Base-by-base conservation (phyloP, 371 early-diverging fungal genomes). In the Thermomucor indicae-seudaticae region DNA sequence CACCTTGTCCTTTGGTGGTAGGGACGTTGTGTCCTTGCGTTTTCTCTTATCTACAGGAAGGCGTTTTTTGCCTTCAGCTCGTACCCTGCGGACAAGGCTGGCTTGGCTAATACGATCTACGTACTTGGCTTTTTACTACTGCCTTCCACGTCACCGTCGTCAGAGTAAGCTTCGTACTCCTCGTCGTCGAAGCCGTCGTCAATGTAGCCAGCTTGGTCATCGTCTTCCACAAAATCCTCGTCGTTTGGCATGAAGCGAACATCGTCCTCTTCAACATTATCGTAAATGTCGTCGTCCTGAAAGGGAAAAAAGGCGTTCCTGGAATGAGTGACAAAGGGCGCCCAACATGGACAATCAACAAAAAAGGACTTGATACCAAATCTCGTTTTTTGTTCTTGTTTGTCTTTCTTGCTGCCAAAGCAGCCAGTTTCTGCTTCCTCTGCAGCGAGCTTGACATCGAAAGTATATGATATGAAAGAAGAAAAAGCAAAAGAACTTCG, bases 211-310 rank as follows among this genome's bases (percentile, higher is more conserved):
- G 72, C 73, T n/a, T 87, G 86, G 51, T 96, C 92, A 55, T 90
- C 94, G 56, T 90, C 89, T 24, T 80, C 86, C 4, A 90, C 85
- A 73, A 93, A 93, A 42, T 91, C 85, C 27, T 88, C 84, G 43
- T 85, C 79, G 32, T 83, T 75, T 43, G 76, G 67, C 37, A 71
- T 62, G 17, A 63, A 62, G 22, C 71, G 45, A 44, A 82, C 79
- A 20, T 86, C 85, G 8, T 77, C 70, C 28, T 85, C 83, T 27
- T 72, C 69, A 4, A 85, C 70, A 47, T 75, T 78, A 7, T 81
- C 84, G 48, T 80, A 87, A 25, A 86, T 54, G 31, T 66, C 71
- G 4, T 74, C 73, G 4, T 56, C 56, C 17, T 72, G 20, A 14
- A 11, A 23, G 22, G 19, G 16, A 27, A 25, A 7, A 24, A 43